Evolutionary conservation across 208 protist genomes (phyloP).

Genomic region (Wallacemonas collosoma): DNA sequence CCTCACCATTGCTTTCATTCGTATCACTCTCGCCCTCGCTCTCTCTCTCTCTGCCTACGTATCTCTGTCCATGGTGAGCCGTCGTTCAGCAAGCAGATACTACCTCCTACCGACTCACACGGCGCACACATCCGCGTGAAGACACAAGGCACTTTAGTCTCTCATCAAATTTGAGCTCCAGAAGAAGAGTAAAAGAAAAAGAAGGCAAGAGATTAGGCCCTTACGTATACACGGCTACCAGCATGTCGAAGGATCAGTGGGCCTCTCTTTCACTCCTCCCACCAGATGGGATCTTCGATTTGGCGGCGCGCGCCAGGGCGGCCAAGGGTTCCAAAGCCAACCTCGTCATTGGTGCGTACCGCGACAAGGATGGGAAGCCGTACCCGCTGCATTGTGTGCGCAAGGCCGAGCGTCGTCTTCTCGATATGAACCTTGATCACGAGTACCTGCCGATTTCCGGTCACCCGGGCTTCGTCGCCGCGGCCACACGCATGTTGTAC

Average conservation of each 20-base stretch:
- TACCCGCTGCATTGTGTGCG: constrained; percentile 91
- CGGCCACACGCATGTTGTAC: constrained; percentile 87
- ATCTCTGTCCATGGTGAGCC: not conserved
- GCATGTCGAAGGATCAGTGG: constrained; percentile 28
- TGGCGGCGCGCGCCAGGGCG: constrained; percentile 36
- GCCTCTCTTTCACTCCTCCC: constrained; percentile 26
- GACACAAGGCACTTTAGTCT: too few relatives aligned
- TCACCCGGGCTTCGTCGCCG: constrained; percentile 79
- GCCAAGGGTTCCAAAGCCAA: constrained; percentile 93
- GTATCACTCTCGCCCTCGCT: not conserved
- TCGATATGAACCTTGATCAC: constrained; percentile 88
- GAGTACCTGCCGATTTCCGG: constrained; percentile 98
- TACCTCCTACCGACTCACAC: not conserved
- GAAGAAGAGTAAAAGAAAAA: constrained; percentile 6
- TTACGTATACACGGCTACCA: not conserved
- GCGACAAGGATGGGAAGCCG: constrained; percentile 94
- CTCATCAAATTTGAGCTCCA: too few relatives aligned
- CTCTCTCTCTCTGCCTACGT: not conserved
- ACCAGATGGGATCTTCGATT: constrained; percentile 62
- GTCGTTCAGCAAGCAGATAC: too few relatives aligned
- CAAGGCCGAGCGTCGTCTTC: constrained; percentile 81
- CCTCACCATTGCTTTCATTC: not conserved
- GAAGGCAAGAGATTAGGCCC: too few relatives aligned
- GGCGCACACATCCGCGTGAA: too few relatives aligned
- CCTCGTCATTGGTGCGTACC: constrained; percentile 98